Conservation (phyloP, 352 stramenopile genomes). For the Pythium dissotocum region DNA sequence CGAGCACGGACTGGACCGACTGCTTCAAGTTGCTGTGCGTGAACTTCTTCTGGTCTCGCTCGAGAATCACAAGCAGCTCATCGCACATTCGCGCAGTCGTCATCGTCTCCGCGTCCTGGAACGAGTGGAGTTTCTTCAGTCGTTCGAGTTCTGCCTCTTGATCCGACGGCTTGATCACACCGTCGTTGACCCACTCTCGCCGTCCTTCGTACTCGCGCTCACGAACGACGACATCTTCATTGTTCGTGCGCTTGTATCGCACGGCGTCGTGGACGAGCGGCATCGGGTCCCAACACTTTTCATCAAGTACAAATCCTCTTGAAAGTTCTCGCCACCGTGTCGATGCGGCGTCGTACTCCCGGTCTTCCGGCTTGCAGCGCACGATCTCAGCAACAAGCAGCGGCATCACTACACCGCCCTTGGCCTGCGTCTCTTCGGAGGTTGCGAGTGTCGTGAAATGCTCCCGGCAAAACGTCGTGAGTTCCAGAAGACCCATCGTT, state of each 20-base stretch:
- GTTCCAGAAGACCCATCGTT: conserved; percentile 36
- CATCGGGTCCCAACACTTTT: conserved; percentile 55
- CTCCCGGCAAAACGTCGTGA: conserved; percentile 34
- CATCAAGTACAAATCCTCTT: conserved; percentile 61
- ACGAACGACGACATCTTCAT: conserved; percentile 18
- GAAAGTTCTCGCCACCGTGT: conserved; percentile 53
- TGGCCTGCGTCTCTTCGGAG: conserved; percentile 24
- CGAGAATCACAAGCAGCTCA: conserved; percentile 36
- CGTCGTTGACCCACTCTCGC: conserved; percentile 39
- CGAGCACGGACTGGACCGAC: conserved; percentile 39
- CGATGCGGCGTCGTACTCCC: conserved; percentile 11
- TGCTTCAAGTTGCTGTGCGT: conserved; percentile 44
- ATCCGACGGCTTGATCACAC: conserved; percentile 52
- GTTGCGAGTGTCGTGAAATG: conserved; percentile 43
- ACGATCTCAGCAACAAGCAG: conserved; percentile 63
- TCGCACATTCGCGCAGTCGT: conserved; percentile 30
- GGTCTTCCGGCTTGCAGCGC: conserved; percentile 21
- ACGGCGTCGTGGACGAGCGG: conserved; percentile 53
- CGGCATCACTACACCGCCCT: conserved; percentile 51
- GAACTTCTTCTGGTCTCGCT: conserved; percentile 25
- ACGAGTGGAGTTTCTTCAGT: conserved; percentile 33
- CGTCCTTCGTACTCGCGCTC: conserved; percentile 57
- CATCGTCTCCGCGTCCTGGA: conserved; percentile 32
- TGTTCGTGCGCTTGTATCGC: conserved; percentile 44
- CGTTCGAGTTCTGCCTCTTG: conserved; percentile 28